phyloP scores from a whole-genome alignment of 2,329 filamentous ascomycete genomes.

The Arthrobotrys musiformis region DNA sequence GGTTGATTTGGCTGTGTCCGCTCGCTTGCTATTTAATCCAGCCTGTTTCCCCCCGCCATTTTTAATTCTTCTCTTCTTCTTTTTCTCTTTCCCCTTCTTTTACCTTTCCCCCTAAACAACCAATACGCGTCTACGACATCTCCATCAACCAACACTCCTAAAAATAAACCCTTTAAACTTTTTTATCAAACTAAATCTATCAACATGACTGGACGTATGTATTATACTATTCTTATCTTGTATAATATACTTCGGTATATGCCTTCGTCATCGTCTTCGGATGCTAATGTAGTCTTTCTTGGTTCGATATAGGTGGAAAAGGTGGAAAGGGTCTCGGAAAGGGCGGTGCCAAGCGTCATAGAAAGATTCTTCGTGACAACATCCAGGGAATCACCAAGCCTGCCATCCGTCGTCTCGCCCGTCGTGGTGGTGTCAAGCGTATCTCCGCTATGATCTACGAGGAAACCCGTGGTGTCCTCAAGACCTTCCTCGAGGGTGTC shows the following conservation, averaged over 20 bases:
- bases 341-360: slow-evolving; percentile 97
- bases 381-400: slow-evolving; percentile 99
- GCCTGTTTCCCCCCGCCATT: slow-evolving; percentile 37
- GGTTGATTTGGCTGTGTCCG: slow-evolving; percentile 42
- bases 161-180: slow-evolving; percentile 38
- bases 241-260: not conserved
- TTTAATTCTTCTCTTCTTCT: not conserved
- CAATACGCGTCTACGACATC: slow-evolving; percentile 38
- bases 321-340: slow-evolving; percentile 98
- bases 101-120: slow-evolving; percentile 3
- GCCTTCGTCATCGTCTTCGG: not conserved
- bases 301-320: slow-evolving; percentile 77
- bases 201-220: slow-evolving; percentile 56
- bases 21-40: slow-evolving; percentile 54
- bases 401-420: slow-evolving; percentile 96
- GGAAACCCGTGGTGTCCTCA: slow-evolving; percentile 80
- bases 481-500: slow-evolving; percentile 80
- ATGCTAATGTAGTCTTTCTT: slow-evolving; percentile 65
- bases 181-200: slow-evolving; percentile 19
- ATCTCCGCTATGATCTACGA: slow-evolving; percentile 94
- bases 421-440: slow-evolving; percentile 99
- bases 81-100: not conserved
- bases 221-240: not conserved
- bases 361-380: slow-evolving; percentile 99
- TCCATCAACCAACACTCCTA: not conserved